A percentile compares a stretch with the other conserved stretches of the same genome.
Conservation (phyloP, 2,329 filamentous ascomycete species). For the Pestalotiopsis sp. region DNA sequence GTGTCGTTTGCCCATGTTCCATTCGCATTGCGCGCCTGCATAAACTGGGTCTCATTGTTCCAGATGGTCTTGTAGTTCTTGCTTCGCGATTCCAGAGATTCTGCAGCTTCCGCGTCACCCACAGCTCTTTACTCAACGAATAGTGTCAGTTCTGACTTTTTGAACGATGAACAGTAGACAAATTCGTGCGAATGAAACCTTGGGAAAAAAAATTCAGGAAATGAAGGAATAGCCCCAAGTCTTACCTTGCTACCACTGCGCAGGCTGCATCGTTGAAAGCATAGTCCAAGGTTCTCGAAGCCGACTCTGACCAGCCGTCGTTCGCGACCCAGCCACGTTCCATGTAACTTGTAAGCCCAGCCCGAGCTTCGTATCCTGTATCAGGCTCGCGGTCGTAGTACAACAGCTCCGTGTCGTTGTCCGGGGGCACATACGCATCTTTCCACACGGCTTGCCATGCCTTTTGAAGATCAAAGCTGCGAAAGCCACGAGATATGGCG, state of each 20-base stretch:
- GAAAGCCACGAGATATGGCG: constrained; percentile 44
- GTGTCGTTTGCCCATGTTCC: constrained; percentile 44
- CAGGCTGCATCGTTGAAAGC: constrained; percentile 49
- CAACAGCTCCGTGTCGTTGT: constrained; percentile 44
- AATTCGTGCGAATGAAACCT: too few species aligned
- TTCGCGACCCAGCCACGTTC: constrained; percentile 48
- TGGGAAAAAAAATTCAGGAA: too few species aligned
- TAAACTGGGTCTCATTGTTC: constrained; percentile 46
- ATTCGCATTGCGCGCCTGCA: constrained; percentile 50
- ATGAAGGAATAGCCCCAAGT: too few species aligned
- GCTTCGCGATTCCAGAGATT: constrained; percentile 36
- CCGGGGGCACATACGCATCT: constrained; percentile 46
- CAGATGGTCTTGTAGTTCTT: constrained; percentile 44
- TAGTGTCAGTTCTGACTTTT: too few species aligned
- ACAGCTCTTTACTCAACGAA: constrained; percentile 26
- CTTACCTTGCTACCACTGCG: constrained; percentile 36
- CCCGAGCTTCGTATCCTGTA: constrained; percentile 47
- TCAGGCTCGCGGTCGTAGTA: constrained; percentile 50
- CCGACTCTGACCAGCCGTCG: constrained; percentile 49
- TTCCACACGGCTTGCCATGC: constrained; percentile 47
- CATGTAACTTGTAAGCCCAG: constrained; percentile 47
- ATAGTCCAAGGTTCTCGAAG: constrained; percentile 49
- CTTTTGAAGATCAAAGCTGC: constrained; percentile 42
- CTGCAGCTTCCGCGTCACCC: constrained; percentile 34
- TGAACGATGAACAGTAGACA: too few species aligned